Conservation (phyloP, 768 basidiomycete species). For the Aureoboletus auriporus region DNA sequence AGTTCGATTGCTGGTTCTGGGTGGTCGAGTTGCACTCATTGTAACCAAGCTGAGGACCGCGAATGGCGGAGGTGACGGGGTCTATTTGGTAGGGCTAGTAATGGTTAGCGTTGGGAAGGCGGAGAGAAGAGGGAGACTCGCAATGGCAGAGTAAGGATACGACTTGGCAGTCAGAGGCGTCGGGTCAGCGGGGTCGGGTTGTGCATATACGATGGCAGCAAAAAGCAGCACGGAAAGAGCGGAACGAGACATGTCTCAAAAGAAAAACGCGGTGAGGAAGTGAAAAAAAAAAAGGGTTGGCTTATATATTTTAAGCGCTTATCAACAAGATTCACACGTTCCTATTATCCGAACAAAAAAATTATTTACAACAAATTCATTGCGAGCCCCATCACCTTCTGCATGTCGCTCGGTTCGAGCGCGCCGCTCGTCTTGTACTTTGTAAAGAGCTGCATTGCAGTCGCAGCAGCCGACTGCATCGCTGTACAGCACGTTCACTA, state of each 20-base stretch:
- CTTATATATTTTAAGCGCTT: slow-evolving; percentile 15
- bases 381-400: slow-evolving; percentile 21
- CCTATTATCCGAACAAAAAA: not conserved
- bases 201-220: slow-evolving; percentile 29
- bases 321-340: slow-evolving; percentile 1
- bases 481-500: slow-evolving; percentile 11
- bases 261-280: not conserved
- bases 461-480: slow-evolving; percentile 30
- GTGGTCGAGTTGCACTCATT: slow-evolving; percentile 70
- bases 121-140: slow-evolving; percentile 13
- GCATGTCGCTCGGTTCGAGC: slow-evolving; percentile 30
- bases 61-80: slow-evolving; percentile 35
- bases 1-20: slow-evolving; percentile 53
- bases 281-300: not conserved
- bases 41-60: slow-evolving; percentile 62
- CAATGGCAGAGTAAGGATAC: slow-evolving; percentile 43
- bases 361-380: slow-evolving; percentile 20
- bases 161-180: slow-evolving; percentile 44
- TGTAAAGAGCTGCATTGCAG: slow-evolving; percentile 25
- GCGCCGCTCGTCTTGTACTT: slow-evolving; percentile 24
- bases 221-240: slow-evolving; percentile 40
- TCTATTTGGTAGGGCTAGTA: slow-evolving; percentile 52
- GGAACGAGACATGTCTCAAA: slow-evolving; percentile 44
- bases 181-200: slow-evolving; percentile 40
- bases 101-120: not conserved